Base-by-base conservation (phyloP, 306 rosid species). In the Quercus rubra region DNA sequence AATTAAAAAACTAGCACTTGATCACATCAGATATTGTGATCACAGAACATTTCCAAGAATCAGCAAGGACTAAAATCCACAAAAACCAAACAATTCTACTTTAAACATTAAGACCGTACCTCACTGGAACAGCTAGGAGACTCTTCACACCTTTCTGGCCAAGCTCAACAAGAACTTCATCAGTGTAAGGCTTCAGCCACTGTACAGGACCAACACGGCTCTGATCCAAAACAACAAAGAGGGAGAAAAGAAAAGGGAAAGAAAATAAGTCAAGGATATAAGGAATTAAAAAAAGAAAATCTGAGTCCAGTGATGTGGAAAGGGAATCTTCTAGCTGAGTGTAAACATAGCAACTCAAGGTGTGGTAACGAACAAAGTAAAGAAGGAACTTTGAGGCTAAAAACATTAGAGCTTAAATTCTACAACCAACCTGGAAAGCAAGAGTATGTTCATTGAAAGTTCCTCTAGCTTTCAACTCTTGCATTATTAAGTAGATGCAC, bases 121-220 rank as follows among this genome's bases (percentile, higher is more conserved):
- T 96, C 79, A 96, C 92, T 49, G 99, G 99, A 87, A 96, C 98
- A 68, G 99, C 99, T 83, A 96, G 87, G 73, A 96, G 99, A 78
- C 90, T 96, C 81, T 70, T 91, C 52, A 96, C 91, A 58, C 99
- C 99, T 75, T 89, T 93, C 93, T 88, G 86, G 85, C 99, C 99
- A 70, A 96, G 99, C 87, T 93, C 96, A 76, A 96, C 96, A 15
- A 96, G 93, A 86, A 90, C 97, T 87, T 96, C 89, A 82, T 96
- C 99, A 15, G 99, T 93, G 79, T 96, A 96, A 1, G 99, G 99
- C 81, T 96, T 93, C 87, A 96, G 85, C 99, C 98, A 96, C 84
- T 96, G 92, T 75, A 96, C 97, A 66, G 99, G 99, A 79, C 99
- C 99, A 84, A 96, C 99, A 49, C 99, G 97, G 85, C 99, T 96